Evolutionary conservation across 306 rosid species (phyloP).

Genomic region (Begonia fuchsioides): DNA sequence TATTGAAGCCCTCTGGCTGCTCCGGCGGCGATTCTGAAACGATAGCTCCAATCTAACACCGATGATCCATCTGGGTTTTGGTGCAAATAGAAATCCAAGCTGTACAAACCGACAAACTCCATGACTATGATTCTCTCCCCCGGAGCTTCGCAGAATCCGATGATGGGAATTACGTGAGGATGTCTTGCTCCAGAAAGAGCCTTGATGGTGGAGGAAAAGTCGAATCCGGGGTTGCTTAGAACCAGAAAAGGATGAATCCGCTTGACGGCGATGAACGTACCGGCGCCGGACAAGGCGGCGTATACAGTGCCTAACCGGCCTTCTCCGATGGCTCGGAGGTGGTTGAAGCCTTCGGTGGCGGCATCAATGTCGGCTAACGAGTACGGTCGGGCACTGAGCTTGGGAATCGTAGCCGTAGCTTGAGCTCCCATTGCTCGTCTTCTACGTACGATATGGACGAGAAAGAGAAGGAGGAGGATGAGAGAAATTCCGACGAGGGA

Average conservation of each 20-base stretch:
- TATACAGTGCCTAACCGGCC: constrained; percentile 77
- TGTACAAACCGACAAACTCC: constrained; percentile 45
- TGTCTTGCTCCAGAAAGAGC: constrained; percentile 64
- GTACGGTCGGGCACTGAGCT: constrained; percentile 32
- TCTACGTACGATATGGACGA: constrained; percentile 28
- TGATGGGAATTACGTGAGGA: constrained; percentile 55
- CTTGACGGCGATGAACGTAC: constrained; percentile 44
- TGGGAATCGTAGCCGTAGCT: constrained; percentile 25
- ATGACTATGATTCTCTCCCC: constrained; percentile 68
- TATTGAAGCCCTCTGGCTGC: constrained; percentile 72
- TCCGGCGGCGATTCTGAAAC: constrained; percentile 58
- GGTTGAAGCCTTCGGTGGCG: constrained; percentile 72
- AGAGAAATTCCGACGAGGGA: constrained; percentile 26
- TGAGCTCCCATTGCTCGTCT: constrained; percentile 26
- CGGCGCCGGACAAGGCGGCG: constrained; percentile 32
- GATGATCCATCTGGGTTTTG: constrained; percentile 46
- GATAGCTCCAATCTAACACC: constrained; percentile 36
- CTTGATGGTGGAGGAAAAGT: constrained; percentile 41
- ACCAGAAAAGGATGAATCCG: constrained; percentile 60
- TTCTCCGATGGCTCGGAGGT: constrained; percentile 45
- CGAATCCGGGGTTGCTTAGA: constrained; percentile 57
- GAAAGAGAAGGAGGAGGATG: constrained; percentile 16
- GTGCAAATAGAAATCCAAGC: constrained; percentile 52
- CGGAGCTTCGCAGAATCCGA: constrained; percentile 74
- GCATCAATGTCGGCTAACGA: constrained; percentile 35